Conservation (phyloP, 768 basidiomycete genomes). For the Rhizopogon vinicolor region DNA sequence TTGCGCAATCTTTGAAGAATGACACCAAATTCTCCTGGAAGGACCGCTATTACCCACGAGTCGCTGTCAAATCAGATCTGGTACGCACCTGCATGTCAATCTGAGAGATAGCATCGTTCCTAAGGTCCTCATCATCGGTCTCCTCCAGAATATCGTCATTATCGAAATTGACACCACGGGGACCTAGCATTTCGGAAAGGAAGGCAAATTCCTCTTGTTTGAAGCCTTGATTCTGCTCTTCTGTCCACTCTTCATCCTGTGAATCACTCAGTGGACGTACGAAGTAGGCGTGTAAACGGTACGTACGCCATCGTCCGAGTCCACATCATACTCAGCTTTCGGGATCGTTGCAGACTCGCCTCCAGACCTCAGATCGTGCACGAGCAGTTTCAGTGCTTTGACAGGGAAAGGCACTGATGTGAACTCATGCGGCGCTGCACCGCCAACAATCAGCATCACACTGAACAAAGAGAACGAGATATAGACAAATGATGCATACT, state of each 20-base stretch:
- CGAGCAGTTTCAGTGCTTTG: slow-evolving; percentile 86
- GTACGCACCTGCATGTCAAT: slow-evolving; percentile 72
- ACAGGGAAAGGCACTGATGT: slow-evolving; percentile 83
- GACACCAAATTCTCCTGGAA: slow-evolving; percentile 59
- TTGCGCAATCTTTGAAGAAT: slow-evolving; percentile 68
- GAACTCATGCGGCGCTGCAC: slow-evolving; percentile 79
- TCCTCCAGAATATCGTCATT: slow-evolving; percentile 73
- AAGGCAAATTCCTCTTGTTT: slow-evolving; percentile 79
- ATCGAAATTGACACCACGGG: slow-evolving; percentile 67
- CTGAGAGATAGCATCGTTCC: slow-evolving; percentile 78
- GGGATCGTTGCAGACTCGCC: slow-evolving; percentile 69
- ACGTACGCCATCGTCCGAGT: slow-evolving; percentile 74
- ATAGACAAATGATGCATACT: slow-evolving; percentile 47
- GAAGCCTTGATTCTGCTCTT: slow-evolving; percentile 52
- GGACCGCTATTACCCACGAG: slow-evolving; percentile 14
- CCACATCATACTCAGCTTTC: slow-evolving; percentile 54
- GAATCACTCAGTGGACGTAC: not conserved
- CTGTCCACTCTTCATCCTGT: slow-evolving; percentile 91
- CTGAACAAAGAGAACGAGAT: slow-evolving; percentile 5
- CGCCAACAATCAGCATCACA: slow-evolving; percentile 16
- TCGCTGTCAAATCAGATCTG: not conserved
- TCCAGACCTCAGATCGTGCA: slow-evolving; percentile 78
- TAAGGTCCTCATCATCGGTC: slow-evolving; percentile 83
- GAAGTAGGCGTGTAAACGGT: slow-evolving; percentile 1
- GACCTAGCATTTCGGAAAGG: slow-evolving; percentile 79